Base-by-base conservation (phyloP, 352 stramenopile genomes). In the Nothophytophthora sp. region DNA sequence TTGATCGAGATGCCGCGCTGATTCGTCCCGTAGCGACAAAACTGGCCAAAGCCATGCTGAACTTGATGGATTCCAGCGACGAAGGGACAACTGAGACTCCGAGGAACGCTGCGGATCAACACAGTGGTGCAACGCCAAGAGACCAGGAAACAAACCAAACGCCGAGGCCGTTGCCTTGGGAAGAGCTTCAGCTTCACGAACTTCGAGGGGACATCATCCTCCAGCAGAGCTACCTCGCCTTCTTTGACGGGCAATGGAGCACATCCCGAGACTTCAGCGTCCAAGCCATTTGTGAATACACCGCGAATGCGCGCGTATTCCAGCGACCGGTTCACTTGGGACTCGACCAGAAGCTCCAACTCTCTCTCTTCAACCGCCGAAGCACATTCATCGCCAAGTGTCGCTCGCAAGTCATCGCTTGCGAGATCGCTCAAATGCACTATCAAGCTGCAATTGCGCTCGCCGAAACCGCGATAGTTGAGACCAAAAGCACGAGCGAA, bases 341-440 rank as follows among this genome's bases (percentile, higher is more conserved):
- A 8, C 37, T 88, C 15, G 70, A 81, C 18, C 60, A 79, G 19
- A 51, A 81, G 24, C 45, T 79, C 12, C 65, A 68, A 25, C 81
- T 60, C 36, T 71, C 62, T 8, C 27, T 79, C 0, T 50, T 72
- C 11, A 27, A 50, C 28, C 61, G 54, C 38, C 50, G 33, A 20
- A 71, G 70, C 29, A 76, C 70, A 2, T 66, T 80, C 8, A 13
- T 69, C 22, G 66, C 63, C 10, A 74, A 70, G 16, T 83, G 72
- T 32, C 60, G 64, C 9, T 49, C 60, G 24, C 75, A 76, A 50
- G n/a, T 34, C 24, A 43, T 81, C 9, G 50, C 59, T 18, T 86
- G 74, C 19, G 63, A 66, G 16, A 51, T 88, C 37, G 55, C 61
- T 0, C 63, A 68, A 18, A 48, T 50, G 3, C 40, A 62, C 7